These are phyloP conservation scores for Cercophora sp. DNA, from an alignment of 495 filamentous ascomycete genomes.

Conservation along the genomic window DNA sequence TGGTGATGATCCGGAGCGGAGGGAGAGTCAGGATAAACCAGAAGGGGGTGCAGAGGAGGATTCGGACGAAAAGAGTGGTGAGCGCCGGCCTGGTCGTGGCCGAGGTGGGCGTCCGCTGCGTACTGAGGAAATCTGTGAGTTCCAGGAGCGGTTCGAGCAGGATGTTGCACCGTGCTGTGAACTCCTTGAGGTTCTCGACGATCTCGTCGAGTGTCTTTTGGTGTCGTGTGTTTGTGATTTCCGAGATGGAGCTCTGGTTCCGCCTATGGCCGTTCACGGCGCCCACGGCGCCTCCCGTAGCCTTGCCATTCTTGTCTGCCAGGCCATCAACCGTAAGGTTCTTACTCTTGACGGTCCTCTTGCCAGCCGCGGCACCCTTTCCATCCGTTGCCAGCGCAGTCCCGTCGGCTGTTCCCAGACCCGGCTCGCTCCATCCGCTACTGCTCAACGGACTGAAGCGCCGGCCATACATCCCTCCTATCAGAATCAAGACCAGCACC, in stretches of 20 bases:
- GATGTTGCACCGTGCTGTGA: slow-evolving; percentile 87
- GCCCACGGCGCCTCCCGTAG: slow-evolving; percentile 26
- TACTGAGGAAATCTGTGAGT: slow-evolving; percentile 90
- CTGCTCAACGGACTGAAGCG: slow-evolving; percentile 88
- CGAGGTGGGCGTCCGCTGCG: slow-evolving; percentile 83
- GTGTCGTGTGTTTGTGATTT: slow-evolving; percentile 62
- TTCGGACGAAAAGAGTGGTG: slow-evolving; percentile 83
- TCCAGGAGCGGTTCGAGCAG: slow-evolving; percentile 82
- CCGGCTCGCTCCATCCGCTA: slow-evolving; percentile 61
- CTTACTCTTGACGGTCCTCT: slow-evolving; percentile 27
- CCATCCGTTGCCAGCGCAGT: slow-evolving; percentile 10
- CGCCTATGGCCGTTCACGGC: slow-evolving; percentile 47
- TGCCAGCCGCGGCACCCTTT: slow-evolving; percentile 16
- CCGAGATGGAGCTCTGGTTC: slow-evolving; percentile 45
- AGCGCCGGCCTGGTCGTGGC: slow-evolving; percentile 91
- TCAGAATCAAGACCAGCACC: slow-evolving; percentile 70
- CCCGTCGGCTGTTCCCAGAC: slow-evolving; percentile 21
- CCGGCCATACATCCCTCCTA: slow-evolving; percentile 87
- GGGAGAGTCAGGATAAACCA: slow-evolving; percentile 82
- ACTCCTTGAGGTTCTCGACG: slow-evolving; percentile 80
- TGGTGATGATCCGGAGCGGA: slow-evolving; percentile 80
- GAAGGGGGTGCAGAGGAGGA: slow-evolving; percentile 77
- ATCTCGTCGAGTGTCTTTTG: slow-evolving; percentile 91
- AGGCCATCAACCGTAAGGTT: slow-evolving; percentile 32
- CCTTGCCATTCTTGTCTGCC: slow-evolving; percentile 48